A percentile compares a stretch with the other conserved stretches of the same genome.
These are phyloP conservation scores for Casuarina equisetifolia DNA, from an alignment of 306 rosid species.

Conservation along the genomic window DNA sequence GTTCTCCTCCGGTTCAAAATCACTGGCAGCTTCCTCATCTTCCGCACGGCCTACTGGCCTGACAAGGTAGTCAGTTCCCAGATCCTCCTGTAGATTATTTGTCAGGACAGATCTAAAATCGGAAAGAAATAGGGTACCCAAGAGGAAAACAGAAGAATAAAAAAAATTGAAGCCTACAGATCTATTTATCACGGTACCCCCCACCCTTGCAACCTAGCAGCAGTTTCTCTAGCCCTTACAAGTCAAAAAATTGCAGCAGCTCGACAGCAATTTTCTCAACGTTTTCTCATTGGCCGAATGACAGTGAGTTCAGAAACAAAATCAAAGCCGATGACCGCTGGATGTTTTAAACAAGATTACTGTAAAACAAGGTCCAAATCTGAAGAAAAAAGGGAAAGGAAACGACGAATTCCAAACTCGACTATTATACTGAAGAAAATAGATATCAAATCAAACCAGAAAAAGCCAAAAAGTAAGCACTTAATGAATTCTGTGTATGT, in stretches of 20 bases:
- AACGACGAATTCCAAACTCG: not conserved
- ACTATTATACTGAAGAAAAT: not conserved
- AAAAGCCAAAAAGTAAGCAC: not conserved
- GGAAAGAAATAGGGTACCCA: not conserved
- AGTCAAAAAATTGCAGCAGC: not conserved
- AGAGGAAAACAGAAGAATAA: not conserved
- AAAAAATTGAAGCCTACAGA: not conserved
- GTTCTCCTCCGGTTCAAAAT: constrained; percentile 80
- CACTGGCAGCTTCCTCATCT: constrained; percentile 91
- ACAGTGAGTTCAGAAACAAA: not conserved
- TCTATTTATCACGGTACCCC: not conserved
- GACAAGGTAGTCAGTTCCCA: constrained; percentile 83
- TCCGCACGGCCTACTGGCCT: constrained; percentile 75
- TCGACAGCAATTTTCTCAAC: too few relatives aligned
- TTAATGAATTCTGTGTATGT: not conserved
- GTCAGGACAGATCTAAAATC: constrained; percentile 1
- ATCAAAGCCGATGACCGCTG: not conserved
- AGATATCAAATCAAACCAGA: not conserved
- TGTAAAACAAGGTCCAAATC: not conserved
- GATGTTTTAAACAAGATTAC: not conserved
- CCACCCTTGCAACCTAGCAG: too few relatives aligned
- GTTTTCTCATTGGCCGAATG: too few relatives aligned
- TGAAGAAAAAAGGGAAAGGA: not conserved
- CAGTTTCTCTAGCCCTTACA: not conserved
- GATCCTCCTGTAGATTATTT: constrained; percentile 52